Conservation (phyloP, 805 yeast species). For the Ogataea nonfermentans region DNA sequence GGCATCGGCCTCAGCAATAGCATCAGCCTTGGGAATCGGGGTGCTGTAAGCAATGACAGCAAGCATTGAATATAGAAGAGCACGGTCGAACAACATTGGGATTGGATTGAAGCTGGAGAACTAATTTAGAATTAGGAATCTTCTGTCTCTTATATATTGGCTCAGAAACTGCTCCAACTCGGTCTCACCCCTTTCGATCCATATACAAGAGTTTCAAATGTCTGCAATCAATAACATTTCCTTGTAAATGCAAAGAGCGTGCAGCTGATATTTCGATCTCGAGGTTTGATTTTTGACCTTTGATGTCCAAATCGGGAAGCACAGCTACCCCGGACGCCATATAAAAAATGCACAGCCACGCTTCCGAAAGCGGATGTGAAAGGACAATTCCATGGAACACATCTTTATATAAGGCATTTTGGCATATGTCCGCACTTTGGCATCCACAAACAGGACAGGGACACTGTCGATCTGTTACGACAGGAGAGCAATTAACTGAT, state of each 20-base stretch:
- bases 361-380: constrained; percentile 16
- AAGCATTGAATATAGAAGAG: constrained; percentile 9
- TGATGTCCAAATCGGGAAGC: constrained; percentile 25
- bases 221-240: constrained; percentile 14
- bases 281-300: constrained; percentile 17
- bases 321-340: background rate
- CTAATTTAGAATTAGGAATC: background rate
- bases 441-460: constrained; percentile 7
- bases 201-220: constrained; percentile 11
- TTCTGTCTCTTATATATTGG: constrained; percentile 22
- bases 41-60: constrained; percentile 18
- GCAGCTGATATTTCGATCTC: background rate
- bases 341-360: constrained; percentile 5
- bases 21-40: constrained; percentile 20
- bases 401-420: background rate
- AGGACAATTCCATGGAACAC: constrained; percentile 6
- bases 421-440: background rate
- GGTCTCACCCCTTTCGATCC: background rate
- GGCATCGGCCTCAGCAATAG: constrained; percentile 17
- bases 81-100: constrained; percentile 10
- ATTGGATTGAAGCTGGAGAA: constrained; percentile 1
- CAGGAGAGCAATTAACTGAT: too few relatives aligned
- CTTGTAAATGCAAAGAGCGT: background rate
- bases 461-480: background rate
- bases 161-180: background rate